These are phyloP conservation scores for Kwoniella europaea DNA, from an alignment of 768 basidiomycete species.

Conservation along the genomic window DNA sequence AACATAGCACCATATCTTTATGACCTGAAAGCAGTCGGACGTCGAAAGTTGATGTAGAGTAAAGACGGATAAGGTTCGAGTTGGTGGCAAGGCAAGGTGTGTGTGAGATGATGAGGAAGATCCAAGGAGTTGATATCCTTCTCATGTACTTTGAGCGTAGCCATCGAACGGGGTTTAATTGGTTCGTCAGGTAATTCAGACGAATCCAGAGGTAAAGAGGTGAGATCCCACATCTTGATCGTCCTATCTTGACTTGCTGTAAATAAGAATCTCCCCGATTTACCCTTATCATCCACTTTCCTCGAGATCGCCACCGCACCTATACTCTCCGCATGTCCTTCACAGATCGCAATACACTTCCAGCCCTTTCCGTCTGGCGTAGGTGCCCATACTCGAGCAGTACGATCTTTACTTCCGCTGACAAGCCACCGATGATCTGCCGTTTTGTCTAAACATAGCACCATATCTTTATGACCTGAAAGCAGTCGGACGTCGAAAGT, in stretches of 20 bases:
- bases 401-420: slow-evolving; percentile 89
- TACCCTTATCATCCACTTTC: slow-evolving; percentile 49
- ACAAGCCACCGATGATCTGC: slow-evolving; percentile 73
- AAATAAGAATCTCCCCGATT: slow-evolving; percentile 72
- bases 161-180: slow-evolving; percentile 71
- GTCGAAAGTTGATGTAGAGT: slow-evolving; percentile 75
- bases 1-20: slow-evolving; percentile 83
- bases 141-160: slow-evolving; percentile 89
- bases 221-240: slow-evolving; percentile 98
- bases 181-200: slow-evolving; percentile 61
- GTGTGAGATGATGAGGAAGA: slow-evolving; percentile 65
- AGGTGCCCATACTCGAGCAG: slow-evolving; percentile 81
- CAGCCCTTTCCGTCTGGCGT: slow-evolving; percentile 61
- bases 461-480: slow-evolving; percentile 87
- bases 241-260: slow-evolving; percentile 97
- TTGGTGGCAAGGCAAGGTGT: slow-evolving; percentile 96
- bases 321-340: slow-evolving; percentile 92
- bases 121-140: slow-evolving; percentile 99
- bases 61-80: slow-evolving; percentile 90
- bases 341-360: slow-evolving; percentile 80
- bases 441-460: slow-evolving; percentile 78
- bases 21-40: slow-evolving; percentile 86
- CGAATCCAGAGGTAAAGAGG: slow-evolving; percentile 30
- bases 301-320: slow-evolving; percentile 87
- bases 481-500: slow-evolving; percentile 83